Evolutionary conservation across 306 rosid genomes (phyloP), one percentile per base, ranked within the genome.

Genomic region (Oemleria cerasiformis): DNA sequence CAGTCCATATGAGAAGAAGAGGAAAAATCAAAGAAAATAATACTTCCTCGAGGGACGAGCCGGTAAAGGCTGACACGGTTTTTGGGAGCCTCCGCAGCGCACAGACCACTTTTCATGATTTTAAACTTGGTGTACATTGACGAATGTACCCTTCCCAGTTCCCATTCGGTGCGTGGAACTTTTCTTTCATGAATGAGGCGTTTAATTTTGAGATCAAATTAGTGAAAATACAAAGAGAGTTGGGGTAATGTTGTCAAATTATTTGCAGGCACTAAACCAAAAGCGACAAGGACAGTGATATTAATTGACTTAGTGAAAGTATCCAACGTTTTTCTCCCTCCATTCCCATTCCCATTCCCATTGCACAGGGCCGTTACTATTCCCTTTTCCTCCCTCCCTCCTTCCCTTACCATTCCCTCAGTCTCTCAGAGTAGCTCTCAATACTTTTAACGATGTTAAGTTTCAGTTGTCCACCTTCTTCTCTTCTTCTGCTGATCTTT

Each of bases 1-100:
- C 8, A 20, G 48, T 13, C 44, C 8, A 16, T 17, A 25, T 19
- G 8, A 19, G 2, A n/a, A 19, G 7, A 53, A 4, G 1, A 0
- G 0, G 58, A 53, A 3, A 19, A 30, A 30, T 15, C 13, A 13
- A 19, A 53, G 25, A 57, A 66, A 48, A 15, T 53, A 38, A 45
- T 3, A 10, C 49, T 3, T 30, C 45, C 63, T 76, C 11, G 80
- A 59, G 80, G 14, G 11, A 9, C 14, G 80, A 69, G 80, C 80
- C 80, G 62, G 42, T 50, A 69, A 21, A 8, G 60, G 23, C 47
- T 10, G 15, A 75, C 79, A 17, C 79, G 69, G 50, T 68, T 76
- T 76, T 14, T 50, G 75, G 75, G 79, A 49, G 75, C 73, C 25
- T 17, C 3, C 19, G 19, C 34, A 3, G 58, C 58, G 1, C 25